Evolutionary conservation across 768 basidiomycete species (phyloP).

Genomic region (Hydnomerulius pinastri): DNA sequence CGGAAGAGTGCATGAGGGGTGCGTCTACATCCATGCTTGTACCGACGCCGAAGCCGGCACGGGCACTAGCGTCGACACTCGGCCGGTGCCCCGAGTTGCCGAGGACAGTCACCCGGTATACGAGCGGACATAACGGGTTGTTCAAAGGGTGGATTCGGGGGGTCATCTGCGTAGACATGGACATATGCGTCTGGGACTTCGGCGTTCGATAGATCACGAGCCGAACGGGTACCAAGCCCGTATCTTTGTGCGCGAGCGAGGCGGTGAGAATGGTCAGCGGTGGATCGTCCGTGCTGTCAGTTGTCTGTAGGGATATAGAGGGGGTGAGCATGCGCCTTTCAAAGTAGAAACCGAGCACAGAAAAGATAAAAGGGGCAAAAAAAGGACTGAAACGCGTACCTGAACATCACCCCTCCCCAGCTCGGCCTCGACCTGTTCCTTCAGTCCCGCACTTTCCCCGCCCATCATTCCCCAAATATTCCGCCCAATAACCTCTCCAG

Average conservation of each 20-base stretch:
- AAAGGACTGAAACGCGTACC: conserved; percentile 12
- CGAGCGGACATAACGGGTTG: conserved; percentile 25
- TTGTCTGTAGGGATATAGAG: too few relatives aligned
- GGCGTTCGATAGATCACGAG: conserved; percentile 42
- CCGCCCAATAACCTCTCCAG: conserved; percentile 54
- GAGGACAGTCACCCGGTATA: conserved; percentile 32
- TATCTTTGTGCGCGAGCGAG: conserved; percentile 43
- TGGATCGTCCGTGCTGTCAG: conserved; percentile 18
- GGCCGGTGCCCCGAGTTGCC: not conserved
- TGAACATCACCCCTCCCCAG: conserved; percentile 21
- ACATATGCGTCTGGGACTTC: conserved; percentile 4
- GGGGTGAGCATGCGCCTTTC: too few relatives aligned
- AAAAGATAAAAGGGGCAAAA: not conserved
- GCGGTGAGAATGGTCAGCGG: conserved; percentile 22
- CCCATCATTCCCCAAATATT: conserved; percentile 43
- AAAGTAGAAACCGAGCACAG: not conserved
- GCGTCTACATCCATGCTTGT: not conserved
- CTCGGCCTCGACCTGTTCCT: conserved; percentile 28
- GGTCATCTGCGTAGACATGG: not conserved
- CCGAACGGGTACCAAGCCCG: conserved; percentile 28
- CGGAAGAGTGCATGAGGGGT: conserved; percentile 12
- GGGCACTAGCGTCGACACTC: not conserved
- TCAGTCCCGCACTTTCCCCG: conserved; percentile 20
- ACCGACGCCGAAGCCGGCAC: not conserved
- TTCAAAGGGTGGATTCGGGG: conserved; percentile 18